Evolutionary conservation across 768 basidiomycete species (phyloP).

Genomic region (Termitomyces titanicus): DNA sequence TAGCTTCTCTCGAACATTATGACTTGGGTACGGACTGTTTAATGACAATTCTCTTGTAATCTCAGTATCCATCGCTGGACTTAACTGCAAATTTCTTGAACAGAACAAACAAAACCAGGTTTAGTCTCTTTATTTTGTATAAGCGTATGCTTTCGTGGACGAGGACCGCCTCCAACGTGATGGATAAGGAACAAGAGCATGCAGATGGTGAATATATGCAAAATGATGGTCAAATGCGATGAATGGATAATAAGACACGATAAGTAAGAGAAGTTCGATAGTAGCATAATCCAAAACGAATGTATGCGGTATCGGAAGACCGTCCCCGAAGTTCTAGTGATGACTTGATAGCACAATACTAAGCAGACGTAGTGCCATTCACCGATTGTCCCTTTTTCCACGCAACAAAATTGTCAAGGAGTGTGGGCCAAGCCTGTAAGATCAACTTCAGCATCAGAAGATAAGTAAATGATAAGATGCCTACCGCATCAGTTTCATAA

Average conservation of each 20-base stretch:
- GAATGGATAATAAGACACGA: not conserved
- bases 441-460: not conserved
- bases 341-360: not conserved
- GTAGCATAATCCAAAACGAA: not conserved
- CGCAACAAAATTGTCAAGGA: constrained; percentile 73
- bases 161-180: not conserved
- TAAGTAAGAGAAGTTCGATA: not conserved
- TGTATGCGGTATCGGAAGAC: not conserved
- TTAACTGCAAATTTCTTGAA: no score
- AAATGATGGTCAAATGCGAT: not conserved
- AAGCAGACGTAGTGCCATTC: not conserved
- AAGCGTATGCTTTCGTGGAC: not conserved
- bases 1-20: no score
- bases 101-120: no score
- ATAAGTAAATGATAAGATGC: constrained; percentile 19
- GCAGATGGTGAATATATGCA: not conserved
- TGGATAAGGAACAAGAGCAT: not conserved
- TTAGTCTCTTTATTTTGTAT: no score
- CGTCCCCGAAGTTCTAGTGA: not conserved
- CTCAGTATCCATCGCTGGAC: no score
- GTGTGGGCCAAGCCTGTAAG: constrained; percentile 74
- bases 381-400: constrained; percentile 47
- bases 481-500: constrained; percentile 75
- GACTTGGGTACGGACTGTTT: no score
- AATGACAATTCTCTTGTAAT: no score